These are phyloP conservation scores for Cucurbita moschata DNA, from an alignment of 306 rosid genomes.

Conservation along the genomic window DNA sequence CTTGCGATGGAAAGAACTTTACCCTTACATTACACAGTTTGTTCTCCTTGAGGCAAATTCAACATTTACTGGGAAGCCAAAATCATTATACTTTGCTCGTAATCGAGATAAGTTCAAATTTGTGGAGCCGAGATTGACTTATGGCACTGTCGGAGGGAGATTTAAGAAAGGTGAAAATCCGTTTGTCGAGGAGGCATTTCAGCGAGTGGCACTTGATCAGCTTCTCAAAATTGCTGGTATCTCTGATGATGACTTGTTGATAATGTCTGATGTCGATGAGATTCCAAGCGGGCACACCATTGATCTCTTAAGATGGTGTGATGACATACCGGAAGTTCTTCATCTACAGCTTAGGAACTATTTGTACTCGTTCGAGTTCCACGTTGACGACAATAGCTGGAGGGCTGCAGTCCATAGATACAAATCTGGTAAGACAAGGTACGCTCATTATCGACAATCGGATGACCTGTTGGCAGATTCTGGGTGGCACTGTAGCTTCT, in stretches of 20 bases:
- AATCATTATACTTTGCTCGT: slow-evolving; percentile 52
- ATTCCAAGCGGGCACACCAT: slow-evolving; percentile 96
- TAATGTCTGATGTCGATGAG: slow-evolving; percentile 98
- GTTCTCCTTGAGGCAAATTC: slow-evolving; percentile 93
- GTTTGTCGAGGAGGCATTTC: slow-evolving; percentile 94
- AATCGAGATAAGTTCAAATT: slow-evolving; percentile 54
- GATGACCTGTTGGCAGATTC: slow-evolving; percentile 78
- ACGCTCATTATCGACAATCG: slow-evolving; percentile 89
- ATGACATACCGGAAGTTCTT: slow-evolving; percentile 54
- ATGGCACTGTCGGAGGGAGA: slow-evolving; percentile 72
- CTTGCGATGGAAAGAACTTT: slow-evolving; percentile 80
- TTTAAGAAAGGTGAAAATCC: slow-evolving; percentile 88
- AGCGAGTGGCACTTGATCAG: slow-evolving; percentile 81
- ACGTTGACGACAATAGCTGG: slow-evolving; percentile 82
- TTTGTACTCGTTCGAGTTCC: slow-evolving; percentile 87
- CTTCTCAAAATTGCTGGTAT: slow-evolving; percentile 85
- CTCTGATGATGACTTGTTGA: slow-evolving; percentile 82
- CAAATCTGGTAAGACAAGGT: slow-evolving; percentile 53
- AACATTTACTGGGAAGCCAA: slow-evolving; percentile 70
- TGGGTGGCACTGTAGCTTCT: slow-evolving; percentile 99
- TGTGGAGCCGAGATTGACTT: slow-evolving; percentile 64
- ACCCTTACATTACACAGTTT: slow-evolving; percentile 73
- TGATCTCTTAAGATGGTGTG: slow-evolving; percentile 91
- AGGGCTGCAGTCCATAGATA: slow-evolving; percentile 87
- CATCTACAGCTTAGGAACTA: slow-evolving; percentile 91